Evolutionary conservation across 1,139 yeast species (phyloP), one percentile per base, ranked within the genome.

Genomic region (Magnusiomyces sp.): DNA sequence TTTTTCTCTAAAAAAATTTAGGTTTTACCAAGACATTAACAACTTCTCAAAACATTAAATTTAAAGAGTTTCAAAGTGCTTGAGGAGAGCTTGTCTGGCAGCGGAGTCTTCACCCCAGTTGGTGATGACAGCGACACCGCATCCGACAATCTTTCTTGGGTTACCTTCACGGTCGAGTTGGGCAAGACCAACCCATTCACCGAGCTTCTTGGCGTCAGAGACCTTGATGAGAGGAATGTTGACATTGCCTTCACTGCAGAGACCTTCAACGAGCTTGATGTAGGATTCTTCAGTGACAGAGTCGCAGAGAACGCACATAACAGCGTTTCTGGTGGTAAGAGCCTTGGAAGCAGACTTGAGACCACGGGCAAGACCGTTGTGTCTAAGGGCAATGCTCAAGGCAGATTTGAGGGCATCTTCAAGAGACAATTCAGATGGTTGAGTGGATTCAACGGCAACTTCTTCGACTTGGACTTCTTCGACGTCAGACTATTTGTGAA

Each of bases 141-240:
- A 95, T 79, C 97, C 98, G 74, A 94, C 98, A 69, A 92, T 97
- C 89, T 92, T 92, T 83, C 97, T 89, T 79, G 97, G 97, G 82
- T 90, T 89, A 79, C 98, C 99, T 71, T 92, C 98, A 80, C 96
- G 89, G 95, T 92, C 98, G 70, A 92, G 84, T 80, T 89, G 92
- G 80, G 97, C 94, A 68, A 92, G 83, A 83, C 99, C 99, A 71
- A 97, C 98, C 99, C 98, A 92, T 81, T 92, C 97, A 82, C 99
- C 99, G 72, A 92, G 85, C 80, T 88, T 88, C 85, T 92, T 92
- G 72, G 97, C 96, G 73, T 94, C 98, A 66, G 97, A 88, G 66
- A 92, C 97, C 86, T 92, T 92, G 83, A 94, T 86, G 75, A 92
- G 82, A 69, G 98, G 97, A 67, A 92, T 88, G 80, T 88, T 88